phyloP scores from a whole-genome alignment of 148 eudicot genomes.

The Spergularia bocconei region DNA sequence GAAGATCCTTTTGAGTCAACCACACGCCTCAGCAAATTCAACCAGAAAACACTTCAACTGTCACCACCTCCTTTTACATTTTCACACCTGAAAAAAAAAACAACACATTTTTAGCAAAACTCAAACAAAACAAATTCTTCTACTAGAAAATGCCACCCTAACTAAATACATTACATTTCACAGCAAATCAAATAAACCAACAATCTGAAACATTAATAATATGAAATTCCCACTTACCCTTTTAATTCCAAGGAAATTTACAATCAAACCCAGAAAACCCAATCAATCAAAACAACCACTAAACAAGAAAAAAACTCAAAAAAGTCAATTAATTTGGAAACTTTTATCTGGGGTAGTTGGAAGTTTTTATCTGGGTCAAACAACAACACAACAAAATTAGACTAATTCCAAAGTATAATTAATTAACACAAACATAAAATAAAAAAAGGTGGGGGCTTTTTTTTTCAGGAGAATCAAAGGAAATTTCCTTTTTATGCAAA shows the following conservation, averaged over 20 bases:
- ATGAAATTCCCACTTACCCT: constrained; percentile 11
- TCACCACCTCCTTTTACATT: constrained; percentile 14
- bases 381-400: constrained; percentile 17
- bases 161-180: constrained; percentile 1
- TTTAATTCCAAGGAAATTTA: not conserved
- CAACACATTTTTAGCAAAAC: constrained; percentile 6
- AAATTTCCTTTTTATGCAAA: constrained; percentile 25
- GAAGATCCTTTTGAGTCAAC: constrained; percentile 17
- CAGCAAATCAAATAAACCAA: constrained; percentile 4
- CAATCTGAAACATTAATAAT: not conserved
- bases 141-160: constrained; percentile 1
- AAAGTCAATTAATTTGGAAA: constrained; percentile 5
- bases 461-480: constrained; percentile 21
- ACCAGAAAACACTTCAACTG: constrained; percentile 4
- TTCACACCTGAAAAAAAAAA: constrained; percentile 19
- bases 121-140: constrained; percentile 14
- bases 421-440: not conserved
- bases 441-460: constrained; percentile 17
- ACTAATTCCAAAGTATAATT: constrained; percentile 16
- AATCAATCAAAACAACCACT: constrained; percentile 23
- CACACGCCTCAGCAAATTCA: constrained; percentile 5
- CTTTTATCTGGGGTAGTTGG: constrained; percentile 22
- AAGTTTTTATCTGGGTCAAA: constrained; percentile 28
- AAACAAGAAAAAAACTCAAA: not conserved
- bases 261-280: constrained; percentile 25